Evolutionary conservation across 2,329 filamentous ascomycete species (phyloP).

Genomic region (Colletotrichum chrysophilum): DNA sequence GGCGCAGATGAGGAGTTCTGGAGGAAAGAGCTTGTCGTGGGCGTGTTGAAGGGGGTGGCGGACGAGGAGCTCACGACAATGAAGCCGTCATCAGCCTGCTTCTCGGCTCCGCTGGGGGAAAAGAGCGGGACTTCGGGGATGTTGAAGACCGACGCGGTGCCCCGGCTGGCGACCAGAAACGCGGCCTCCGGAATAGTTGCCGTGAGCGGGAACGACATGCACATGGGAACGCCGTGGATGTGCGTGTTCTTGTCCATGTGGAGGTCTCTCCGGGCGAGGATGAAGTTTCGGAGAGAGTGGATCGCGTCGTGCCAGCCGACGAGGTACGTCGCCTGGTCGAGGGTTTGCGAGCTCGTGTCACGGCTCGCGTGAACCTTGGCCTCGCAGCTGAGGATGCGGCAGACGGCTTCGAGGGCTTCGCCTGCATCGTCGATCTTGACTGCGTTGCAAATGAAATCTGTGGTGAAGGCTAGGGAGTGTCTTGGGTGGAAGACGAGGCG

Average conservation of each 20-base stretch:
- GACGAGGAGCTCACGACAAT: neutral
- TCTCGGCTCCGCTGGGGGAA: neutral
- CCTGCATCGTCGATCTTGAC: neutral
- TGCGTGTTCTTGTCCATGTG: neutral
- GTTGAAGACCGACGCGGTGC: neutral
- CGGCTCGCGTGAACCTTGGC: neutral
- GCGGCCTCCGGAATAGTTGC: neutral
- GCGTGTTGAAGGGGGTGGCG: neutral
- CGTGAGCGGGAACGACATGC: neutral
- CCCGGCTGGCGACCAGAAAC: neutral
- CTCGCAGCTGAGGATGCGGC: neutral
- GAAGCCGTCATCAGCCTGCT: too few relatives aligned
- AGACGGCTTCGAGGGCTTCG: neutral
- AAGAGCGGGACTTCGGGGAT: neutral
- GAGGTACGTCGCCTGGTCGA: neutral
- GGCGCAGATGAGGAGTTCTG: too few relatives aligned
- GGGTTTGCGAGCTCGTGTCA: neutral
- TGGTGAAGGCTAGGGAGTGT: neutral
- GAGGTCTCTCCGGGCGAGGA: neutral
- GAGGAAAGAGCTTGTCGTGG: neutral
- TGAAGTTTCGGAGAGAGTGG: neutral
- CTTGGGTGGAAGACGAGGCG: neutral
- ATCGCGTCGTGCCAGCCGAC: slow-evolving; percentile 3
- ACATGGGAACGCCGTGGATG: neutral
- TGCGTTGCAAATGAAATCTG: neutral